phyloP scores from a whole-genome alignment of 805 yeast species.

The Teunomyces funiuensis region DNA sequence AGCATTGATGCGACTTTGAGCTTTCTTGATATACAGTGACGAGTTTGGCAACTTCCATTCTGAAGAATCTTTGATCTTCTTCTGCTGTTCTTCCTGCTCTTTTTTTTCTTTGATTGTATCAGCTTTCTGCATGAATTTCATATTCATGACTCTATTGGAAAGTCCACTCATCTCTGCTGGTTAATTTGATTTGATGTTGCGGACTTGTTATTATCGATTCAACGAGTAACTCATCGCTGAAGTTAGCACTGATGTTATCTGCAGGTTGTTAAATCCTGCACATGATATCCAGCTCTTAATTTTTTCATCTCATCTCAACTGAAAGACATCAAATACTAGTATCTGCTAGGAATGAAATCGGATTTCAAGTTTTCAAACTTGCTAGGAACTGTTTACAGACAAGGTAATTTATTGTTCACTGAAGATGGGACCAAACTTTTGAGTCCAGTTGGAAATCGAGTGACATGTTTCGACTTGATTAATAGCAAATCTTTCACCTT shows the following conservation, averaged over 20 bases:
- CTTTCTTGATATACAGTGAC: conserved; percentile 23
- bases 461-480: conserved; percentile 81
- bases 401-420: conserved; percentile 86
- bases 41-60: conserved; percentile 51
- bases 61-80: conserved; percentile 47
- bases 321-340: not conserved
- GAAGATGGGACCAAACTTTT: conserved; percentile 81
- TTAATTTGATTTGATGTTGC: not conserved
- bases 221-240: not conserved
- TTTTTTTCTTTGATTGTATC: conserved; percentile 37
- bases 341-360: conserved; percentile 60
- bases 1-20: conserved; percentile 20
- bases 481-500: conserved; percentile 86
- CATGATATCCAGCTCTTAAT: not conserved
- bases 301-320: conserved; percentile 8
- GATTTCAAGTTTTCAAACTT: conserved; percentile 85
- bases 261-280: not conserved
- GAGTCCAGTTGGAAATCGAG: conserved; percentile 94
- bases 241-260: not conserved
- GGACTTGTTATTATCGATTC: not conserved
- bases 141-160: conserved; percentile 75
- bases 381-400: conserved; percentile 90
- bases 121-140: conserved; percentile 60
- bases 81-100: conserved; percentile 32
- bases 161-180: conserved; percentile 35